Evolutionary conservation across 73 alveolate genomes (phyloP), one percentile per base, ranked within the genome.

Genomic region (Effrenium voratum): DNA sequence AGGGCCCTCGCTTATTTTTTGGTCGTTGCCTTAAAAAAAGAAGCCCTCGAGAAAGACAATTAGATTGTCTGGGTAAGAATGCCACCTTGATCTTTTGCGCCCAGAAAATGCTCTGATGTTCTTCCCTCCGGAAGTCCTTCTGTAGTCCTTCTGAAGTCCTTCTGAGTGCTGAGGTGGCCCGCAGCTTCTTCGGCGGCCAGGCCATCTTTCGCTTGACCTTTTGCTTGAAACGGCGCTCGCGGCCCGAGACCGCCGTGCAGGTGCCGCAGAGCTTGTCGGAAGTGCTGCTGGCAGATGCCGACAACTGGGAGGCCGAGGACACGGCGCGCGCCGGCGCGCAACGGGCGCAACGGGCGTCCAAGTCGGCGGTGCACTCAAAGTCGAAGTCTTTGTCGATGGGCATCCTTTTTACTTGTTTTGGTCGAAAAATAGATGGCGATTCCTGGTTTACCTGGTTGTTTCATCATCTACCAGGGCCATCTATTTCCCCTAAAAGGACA

Each of bases 111-210:
- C 8, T 8, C 63, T 19, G 8, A 12, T 19, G 63, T 8, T 12
- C 63, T 52, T 19, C 63, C 26, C 26, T 8, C 63, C 63, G 19
- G 26, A 8, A 52, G 19, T 52, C 63, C 8, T 12, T 12, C 8
- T 8, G 63, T 8, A 52, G 8, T 19, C 63, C 19, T 52, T 12
- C 8, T 12, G 63, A 52, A 19, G 63, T 52, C 8, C 8, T 19
- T 19, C 63, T 52, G 19, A 52, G 75, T 38, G 44, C 43, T 70
- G 44, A 82, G 93, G 93, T 82, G 55, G 93, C 93, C 12, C 73
- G 93, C 52, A 82, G 76, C 93, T 82, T 82, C 93, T 82, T 82
- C n/a, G 93, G 93, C 22, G 93, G 93, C 30, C 93, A 82, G 93
- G 93, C 55, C 32, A 26, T 32, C 30, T 30, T 70, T 70, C 32